These are phyloP conservation scores for Blastobotrys americana DNA, from an alignment of 805 yeast genomes.

Conservation along the genomic window DNA sequence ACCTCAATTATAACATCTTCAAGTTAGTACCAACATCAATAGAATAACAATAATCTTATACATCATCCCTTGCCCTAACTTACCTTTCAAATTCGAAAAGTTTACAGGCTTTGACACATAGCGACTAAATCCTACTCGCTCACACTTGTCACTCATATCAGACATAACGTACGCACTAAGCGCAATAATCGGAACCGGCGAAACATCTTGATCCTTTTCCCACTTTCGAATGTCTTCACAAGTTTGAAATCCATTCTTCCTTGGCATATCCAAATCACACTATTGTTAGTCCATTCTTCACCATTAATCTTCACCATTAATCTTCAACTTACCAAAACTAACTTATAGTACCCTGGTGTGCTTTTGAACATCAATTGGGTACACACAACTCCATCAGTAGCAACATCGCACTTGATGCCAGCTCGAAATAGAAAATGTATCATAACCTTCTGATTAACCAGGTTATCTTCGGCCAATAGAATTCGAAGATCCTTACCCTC, in stretches of 20 bases:
- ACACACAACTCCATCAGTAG: slow-evolving; percentile 29
- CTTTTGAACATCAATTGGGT: slow-evolving; percentile 19
- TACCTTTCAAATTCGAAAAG: slow-evolving; percentile 23
- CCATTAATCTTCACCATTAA: not conserved
- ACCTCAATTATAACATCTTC: slow-evolving; percentile 14
- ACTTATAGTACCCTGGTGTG: slow-evolving; percentile 20
- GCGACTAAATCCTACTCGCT: slow-evolving; percentile 25
- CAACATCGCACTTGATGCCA: slow-evolving; percentile 27
- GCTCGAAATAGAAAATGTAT: slow-evolving; percentile 31
- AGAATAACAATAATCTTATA: not conserved
- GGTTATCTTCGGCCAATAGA: slow-evolving; percentile 85
- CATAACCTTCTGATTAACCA: slow-evolving; percentile 85
- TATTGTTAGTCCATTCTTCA: not conserved
- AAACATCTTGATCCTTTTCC: slow-evolving; percentile 20
- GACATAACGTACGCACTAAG: slow-evolving; percentile 32
- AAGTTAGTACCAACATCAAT: not conserved
- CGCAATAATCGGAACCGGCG: slow-evolving; percentile 27
- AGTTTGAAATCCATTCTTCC: slow-evolving; percentile 30
- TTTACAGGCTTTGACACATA: slow-evolving; percentile 31
- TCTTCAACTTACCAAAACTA: slow-evolving; percentile 17
- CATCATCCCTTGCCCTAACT: slow-evolving; percentile 1
- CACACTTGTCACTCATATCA: slow-evolving; percentile 27
- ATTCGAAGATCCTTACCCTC: slow-evolving; percentile 30
- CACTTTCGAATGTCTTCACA: slow-evolving; percentile 29
- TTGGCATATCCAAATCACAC: slow-evolving; percentile 33